Evolutionary conservation across 345 rosid species (phyloP).

Genomic region (Moricandia moricandioides): DNA sequence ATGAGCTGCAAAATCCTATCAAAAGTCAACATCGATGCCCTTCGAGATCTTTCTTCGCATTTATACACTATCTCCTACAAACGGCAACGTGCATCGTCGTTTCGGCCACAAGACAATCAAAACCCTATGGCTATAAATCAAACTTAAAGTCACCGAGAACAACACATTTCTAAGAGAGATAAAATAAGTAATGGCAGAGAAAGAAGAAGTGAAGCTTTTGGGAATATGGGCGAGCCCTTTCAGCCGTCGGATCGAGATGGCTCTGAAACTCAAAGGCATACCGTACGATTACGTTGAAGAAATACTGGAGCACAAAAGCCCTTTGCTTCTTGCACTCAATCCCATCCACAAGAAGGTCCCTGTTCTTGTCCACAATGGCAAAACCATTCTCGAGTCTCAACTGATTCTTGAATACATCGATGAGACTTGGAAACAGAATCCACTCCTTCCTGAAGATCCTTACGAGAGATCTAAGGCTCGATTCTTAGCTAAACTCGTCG

Average conservation of each 20-base stretch:
- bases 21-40: background rate
- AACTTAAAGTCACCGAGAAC: too few species aligned
- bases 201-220: background rate
- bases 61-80: background rate
- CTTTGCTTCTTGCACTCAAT: background rate
- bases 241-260: background rate
- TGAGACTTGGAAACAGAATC: background rate
- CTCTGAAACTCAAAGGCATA: background rate
- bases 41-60: background rate
- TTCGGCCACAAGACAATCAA: background rate
- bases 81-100: background rate
- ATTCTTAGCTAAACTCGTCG: background rate
- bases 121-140: background rate
- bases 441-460: background rate
- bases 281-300: background rate
- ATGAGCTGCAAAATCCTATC: background rate
- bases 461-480: background rate
- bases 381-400: background rate
- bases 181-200: background rate
- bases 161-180: background rate
- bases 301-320: background rate
- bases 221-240: background rate
- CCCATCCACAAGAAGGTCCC: background rate
- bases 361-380: background rate
- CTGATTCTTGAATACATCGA: background rate